phyloP scores from a whole-genome alignment of 2,329 filamentous ascomycete genomes.

The Chrysosporium keratinophilum region DNA sequence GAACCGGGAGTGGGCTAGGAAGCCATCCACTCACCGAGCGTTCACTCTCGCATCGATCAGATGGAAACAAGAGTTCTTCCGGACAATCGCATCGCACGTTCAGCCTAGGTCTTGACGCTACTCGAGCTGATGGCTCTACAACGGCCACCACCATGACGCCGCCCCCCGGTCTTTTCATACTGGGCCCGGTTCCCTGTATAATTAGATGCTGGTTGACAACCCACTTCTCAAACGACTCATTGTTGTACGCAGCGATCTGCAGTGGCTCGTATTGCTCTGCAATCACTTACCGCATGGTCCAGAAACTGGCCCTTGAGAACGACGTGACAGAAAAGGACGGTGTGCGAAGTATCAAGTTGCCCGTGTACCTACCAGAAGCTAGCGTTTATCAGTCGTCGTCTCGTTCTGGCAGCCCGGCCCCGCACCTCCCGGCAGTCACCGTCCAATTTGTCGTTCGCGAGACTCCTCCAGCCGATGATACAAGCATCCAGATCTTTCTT shows the following conservation, averaged over 20 bases:
- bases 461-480: slow-evolving; percentile 38
- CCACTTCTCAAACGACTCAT: slow-evolving; percentile 76
- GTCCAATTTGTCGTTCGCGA: slow-evolving; percentile 65
- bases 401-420: slow-evolving; percentile 60
- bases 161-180: slow-evolving; percentile 71
- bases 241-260: slow-evolving; percentile 86
- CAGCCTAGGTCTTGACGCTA: slow-evolving; percentile 68
- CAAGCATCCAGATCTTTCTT: slow-evolving; percentile 70
- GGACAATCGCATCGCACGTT: slow-evolving; percentile 73
- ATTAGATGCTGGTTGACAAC: slow-evolving; percentile 91
- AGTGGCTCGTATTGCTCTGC: slow-evolving; percentile 81
- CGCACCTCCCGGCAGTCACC: slow-evolving; percentile 70
- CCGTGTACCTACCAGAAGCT: slow-evolving; percentile 84
- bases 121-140: slow-evolving; percentile 53
- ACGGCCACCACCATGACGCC: slow-evolving; percentile 64
- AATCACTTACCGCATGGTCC: slow-evolving; percentile 64
- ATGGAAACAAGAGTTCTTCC: slow-evolving; percentile 88
- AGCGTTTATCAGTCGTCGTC: slow-evolving; percentile 63
- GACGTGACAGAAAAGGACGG: slow-evolving; percentile 58
- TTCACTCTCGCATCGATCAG: slow-evolving; percentile 86
- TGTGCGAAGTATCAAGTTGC: slow-evolving; percentile 58
- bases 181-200: slow-evolving; percentile 85
- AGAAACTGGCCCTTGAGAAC: slow-evolving; percentile 59
- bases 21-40: slow-evolving; percentile 77
- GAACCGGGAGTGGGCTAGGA: slow-evolving; percentile 70